phyloP scores from a whole-genome alignment of 805 yeast genomes.

The Suhomyces xylopsoci region DNA sequence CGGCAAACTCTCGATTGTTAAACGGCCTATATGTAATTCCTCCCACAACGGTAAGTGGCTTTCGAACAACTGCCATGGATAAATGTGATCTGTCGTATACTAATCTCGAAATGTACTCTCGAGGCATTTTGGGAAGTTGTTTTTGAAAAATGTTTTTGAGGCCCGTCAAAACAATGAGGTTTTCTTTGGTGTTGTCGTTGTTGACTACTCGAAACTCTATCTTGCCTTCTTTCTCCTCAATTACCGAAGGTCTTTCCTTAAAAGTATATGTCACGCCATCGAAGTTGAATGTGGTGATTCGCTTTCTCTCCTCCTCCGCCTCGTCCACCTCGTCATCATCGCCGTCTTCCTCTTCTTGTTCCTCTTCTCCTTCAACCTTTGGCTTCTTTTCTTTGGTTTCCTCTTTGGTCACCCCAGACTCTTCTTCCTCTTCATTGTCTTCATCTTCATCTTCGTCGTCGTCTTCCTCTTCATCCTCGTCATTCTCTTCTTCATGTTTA shows the following conservation, averaged over 20 bases:
- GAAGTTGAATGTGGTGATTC: constrained; percentile 52
- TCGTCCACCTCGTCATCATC: constrained; percentile 45
- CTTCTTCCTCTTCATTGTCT: constrained; percentile 7
- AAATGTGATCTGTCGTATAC: constrained; percentile 93
- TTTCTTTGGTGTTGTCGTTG: constrained; percentile 86
- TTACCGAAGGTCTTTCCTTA: constrained; percentile 89
- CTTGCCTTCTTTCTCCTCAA: constrained; percentile 89
- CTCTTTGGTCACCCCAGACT: constrained; percentile 3
- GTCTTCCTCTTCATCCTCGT: constrained; percentile 25
- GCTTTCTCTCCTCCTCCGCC: constrained; percentile 40
- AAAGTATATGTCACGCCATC: constrained; percentile 81
- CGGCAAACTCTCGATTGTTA: constrained; percentile 87
- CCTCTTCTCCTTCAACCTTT: constrained; percentile 25
- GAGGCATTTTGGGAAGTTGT: constrained; percentile 98
- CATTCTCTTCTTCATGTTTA: constrained; percentile 14
- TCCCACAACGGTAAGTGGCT: constrained; percentile 93
- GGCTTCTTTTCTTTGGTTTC: constrained; percentile 19
- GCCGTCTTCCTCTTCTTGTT: constrained; percentile 17
- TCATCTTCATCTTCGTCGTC: constrained; percentile 11
- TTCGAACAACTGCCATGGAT: constrained; percentile 93
- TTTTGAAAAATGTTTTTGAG: constrained; percentile 93
- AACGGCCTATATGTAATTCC: constrained; percentile 97
- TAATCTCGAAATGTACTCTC: constrained; percentile 90
- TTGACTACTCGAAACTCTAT: constrained; percentile 96
- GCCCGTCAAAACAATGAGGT: constrained; percentile 89